Base-by-base conservation (phyloP, 305 asterid species). In the Ilex paraguariensis region DNA sequence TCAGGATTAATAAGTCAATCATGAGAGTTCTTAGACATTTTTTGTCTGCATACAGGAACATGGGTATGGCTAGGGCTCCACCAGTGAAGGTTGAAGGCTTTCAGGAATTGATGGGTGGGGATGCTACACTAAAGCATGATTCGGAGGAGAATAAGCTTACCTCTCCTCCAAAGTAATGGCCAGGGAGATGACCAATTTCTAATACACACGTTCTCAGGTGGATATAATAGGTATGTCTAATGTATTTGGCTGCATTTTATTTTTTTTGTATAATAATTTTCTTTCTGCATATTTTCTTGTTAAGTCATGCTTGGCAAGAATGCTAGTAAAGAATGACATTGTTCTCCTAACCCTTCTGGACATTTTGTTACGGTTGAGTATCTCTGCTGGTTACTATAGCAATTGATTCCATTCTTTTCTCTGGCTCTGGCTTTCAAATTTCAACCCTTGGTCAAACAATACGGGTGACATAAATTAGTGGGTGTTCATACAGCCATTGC, bases 41-140 rank as follows among this genome's bases (percentile, higher is more conserved):
- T 30, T 51, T 45, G 62, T 28, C 62, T 55, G 28, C 58, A 63
- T 68, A 73, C 84, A 87, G 97, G 86, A 87, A 65, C 65, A 81
- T 72, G 87, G 85, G 92, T 66, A 77, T 86, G 83, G 66, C 82
- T 3, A 87, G 99, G 85, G 95, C 99, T 45, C 99, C 87, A 56
- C 99, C 99, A 1, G 96, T 93, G 30, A 93, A 93, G 81, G 99
- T 93, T 60, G 99, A 90, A 87, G 99, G 97, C 33, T 93, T 93
- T 72, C 99, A 90, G 76, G 99, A 93, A 80, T 77, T 90, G 73
- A 87, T 90, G 96, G 93, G 96, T 36, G 97, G 95, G 62, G 97
- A 88, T 78, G 72, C 97, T 42, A 64, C 95, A 53, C 44, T 79
- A 76, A 93, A 90, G 84, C 95, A 87, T 62, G 95, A 86, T 59